phyloP scores from a whole-genome alignment of 2,329 filamentous ascomycete genomes.

The Venturia effusa region DNA sequence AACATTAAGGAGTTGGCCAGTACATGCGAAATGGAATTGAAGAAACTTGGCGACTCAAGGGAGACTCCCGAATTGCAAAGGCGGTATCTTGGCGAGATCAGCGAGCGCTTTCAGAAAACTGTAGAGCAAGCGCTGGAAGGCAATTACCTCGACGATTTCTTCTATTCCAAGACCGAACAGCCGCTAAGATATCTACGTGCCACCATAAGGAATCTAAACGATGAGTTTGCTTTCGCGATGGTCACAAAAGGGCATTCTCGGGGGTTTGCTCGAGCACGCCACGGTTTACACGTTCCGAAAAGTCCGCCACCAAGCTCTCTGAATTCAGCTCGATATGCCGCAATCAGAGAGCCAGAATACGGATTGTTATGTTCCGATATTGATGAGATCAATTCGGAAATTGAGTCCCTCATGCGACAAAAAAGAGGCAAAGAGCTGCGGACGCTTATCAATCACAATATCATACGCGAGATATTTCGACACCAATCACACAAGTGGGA shows the following conservation, averaged over 20 bases:
- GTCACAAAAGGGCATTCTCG: conserved; percentile 8
- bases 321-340: background rate
- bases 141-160: conserved; percentile 20
- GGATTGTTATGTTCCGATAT: no score
- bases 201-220: conserved; percentile 40
- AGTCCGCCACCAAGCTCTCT: background rate
- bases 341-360: background rate
- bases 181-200: conserved; percentile 38
- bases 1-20: background rate
- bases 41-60: conserved; percentile 34
- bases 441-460: conserved; percentile 44
- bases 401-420: conserved; percentile 28
- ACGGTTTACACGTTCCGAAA: no score
- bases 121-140: background rate
- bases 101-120: conserved; percentile 17
- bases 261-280: no score
- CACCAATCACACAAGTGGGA: conserved; percentile 49
- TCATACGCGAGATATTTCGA: conserved; percentile 49
- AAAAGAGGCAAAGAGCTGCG: conserved; percentile 47
- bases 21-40: background rate
- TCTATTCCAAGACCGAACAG: conserved; percentile 16
- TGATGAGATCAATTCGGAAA: conserved; percentile 17
- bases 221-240: conserved; percentile 37
- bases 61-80: conserved; percentile 15
- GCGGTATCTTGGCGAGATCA: background rate